Percentiles rank a stretch among this genome's conserved stretches.
Conservation (phyloP, 2,329 filamentous ascomycete species). For the Sordariomycetes sp. region DNA sequence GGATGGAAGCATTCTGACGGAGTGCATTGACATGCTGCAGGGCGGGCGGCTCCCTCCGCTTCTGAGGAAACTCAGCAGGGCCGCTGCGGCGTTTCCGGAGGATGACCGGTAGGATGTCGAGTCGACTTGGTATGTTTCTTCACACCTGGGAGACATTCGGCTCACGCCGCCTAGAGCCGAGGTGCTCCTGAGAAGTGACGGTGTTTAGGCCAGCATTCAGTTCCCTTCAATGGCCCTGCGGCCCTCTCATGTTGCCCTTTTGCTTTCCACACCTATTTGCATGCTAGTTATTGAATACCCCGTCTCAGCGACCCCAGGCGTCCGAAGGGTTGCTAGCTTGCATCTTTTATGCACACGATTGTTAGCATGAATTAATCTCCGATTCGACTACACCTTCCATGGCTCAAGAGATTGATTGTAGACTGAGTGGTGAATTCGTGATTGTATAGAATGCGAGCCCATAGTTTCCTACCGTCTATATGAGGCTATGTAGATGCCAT, state of each 20-base stretch:
- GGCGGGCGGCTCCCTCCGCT: constrained; percentile 20
- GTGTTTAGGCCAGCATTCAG: not conserved
- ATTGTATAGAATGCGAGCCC: too few relatives aligned
- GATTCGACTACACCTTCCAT: not conserved
- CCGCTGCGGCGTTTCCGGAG: constrained; percentile 18
- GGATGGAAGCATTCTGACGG: constrained; percentile 18
- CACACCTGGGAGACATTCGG: not conserved
- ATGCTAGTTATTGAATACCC: not conserved
- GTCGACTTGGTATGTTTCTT: not conserved
- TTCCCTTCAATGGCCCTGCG: not conserved
- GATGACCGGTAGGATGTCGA: not conserved
- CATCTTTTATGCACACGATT: not conserved
- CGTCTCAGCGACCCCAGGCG: not conserved
- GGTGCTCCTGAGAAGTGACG: not conserved
- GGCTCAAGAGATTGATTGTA: too few relatives aligned
- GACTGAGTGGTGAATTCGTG: too few relatives aligned
- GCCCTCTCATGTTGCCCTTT: not conserved
- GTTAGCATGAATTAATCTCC: not conserved
- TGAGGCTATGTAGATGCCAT: not conserved
- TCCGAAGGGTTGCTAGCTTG: not conserved
- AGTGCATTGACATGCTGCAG: constrained; percentile 20
- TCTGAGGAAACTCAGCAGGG: constrained; percentile 18
- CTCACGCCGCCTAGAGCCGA: not conserved
- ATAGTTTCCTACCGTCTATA: not conserved
- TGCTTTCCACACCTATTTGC: not conserved